Percentiles rank a stretch among this genome's conserved stretches.
phyloP scores from a whole-genome alignment of 148 eudicot genomes.

The Suaeda aralocaspica region DNA sequence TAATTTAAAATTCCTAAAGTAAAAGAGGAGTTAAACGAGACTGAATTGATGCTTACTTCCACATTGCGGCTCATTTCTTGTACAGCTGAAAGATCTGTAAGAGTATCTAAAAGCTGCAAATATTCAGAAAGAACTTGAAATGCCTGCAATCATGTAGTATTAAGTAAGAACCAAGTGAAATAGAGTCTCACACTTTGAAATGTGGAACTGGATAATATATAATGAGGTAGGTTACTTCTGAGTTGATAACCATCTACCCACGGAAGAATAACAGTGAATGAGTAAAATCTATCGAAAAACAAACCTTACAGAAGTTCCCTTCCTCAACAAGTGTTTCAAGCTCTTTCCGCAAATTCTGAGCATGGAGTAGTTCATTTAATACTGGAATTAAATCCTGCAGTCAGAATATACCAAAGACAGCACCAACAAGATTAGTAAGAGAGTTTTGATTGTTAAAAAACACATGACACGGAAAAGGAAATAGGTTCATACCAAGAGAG shows the following conservation, averaged over 20 bases:
- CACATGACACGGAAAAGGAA: conserved; percentile 1
- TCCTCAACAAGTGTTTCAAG: conserved; percentile 81
- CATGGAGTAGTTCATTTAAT: conserved; percentile 59
- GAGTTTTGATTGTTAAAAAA: background rate
- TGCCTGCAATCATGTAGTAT: conserved; percentile 53
- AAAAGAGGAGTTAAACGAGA: too few relatives aligned
- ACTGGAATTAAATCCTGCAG: conserved; percentile 84
- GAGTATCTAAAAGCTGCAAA: conserved; percentile 80
- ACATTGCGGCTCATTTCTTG: conserved; percentile 91
- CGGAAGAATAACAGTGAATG: background rate
- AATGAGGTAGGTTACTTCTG: background rate
- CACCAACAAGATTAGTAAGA: background rate
- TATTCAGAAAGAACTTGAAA: conserved; percentile 89
- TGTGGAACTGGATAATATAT: background rate
- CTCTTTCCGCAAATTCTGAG: conserved; percentile 61
- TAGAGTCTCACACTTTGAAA: background rate
- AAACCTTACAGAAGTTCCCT: conserved; percentile 82
- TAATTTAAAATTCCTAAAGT: too few relatives aligned
- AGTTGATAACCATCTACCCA: background rate
- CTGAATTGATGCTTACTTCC: conserved; percentile 51
- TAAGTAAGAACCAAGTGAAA: conserved; percentile 11
- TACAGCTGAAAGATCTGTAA: conserved; percentile 68
- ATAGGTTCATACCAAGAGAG: conserved; percentile 58
- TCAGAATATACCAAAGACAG: background rate
- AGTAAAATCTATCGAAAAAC: background rate